These are phyloP conservation scores for Candida albicans DNA, from an alignment of 1,139 yeast genomes.

Conservation along the genomic window DNA sequence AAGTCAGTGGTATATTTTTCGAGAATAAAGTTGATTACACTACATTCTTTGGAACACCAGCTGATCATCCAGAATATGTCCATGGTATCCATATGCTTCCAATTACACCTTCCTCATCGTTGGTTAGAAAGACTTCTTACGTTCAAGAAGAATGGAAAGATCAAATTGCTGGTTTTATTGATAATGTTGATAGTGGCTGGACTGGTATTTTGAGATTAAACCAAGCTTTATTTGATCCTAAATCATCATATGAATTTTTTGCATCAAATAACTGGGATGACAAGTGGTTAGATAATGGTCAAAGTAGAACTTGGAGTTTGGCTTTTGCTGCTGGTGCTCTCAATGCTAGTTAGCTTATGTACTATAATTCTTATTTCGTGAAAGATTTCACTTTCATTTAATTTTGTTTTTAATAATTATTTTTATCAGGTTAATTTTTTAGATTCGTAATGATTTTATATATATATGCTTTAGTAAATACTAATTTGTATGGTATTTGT, in stretches of 20 bases:
- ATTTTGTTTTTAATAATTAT: not conserved
- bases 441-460: no score
- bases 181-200: slow-evolving; percentile 75
- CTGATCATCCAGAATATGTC: slow-evolving; percentile 65
- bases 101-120: slow-evolving; percentile 80
- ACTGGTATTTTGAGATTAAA: slow-evolving; percentile 78
- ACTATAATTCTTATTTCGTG: not conserved
- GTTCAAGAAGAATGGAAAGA: slow-evolving; percentile 81
- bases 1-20: slow-evolving; percentile 73
- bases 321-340: slow-evolving; percentile 75
- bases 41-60: slow-evolving; percentile 48
- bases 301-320: slow-evolving; percentile 85
- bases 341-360: slow-evolving; percentile 21
- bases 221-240: slow-evolving; percentile 74
- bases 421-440: not conserved
- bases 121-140: slow-evolving; percentile 65
- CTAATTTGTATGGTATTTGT: no score
- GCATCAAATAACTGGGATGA: slow-evolving; percentile 28
- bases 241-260: slow-evolving; percentile 67
- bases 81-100: slow-evolving; percentile 96
- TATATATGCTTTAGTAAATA: no score
- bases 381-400: not conserved
- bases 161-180: slow-evolving; percentile 50
- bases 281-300: slow-evolving; percentile 76
- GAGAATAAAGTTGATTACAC: slow-evolving; percentile 93